phyloP scores from a whole-genome alignment of 2,329 filamentous ascomycete species.

The Bisporella sp. region DNA sequence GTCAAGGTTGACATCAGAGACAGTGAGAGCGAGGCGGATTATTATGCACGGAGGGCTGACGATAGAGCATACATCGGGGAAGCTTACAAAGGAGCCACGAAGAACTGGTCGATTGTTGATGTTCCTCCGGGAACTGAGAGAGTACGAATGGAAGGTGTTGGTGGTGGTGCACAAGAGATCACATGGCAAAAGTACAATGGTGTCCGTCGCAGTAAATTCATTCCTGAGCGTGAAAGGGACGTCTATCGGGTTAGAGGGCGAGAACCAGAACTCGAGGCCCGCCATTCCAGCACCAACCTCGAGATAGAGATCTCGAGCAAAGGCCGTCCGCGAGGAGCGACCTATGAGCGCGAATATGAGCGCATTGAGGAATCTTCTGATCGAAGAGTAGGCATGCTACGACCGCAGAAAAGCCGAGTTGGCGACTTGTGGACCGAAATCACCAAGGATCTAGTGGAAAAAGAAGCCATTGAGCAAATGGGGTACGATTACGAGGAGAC shows the following conservation, averaged over 20 bases:
- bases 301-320: constrained; percentile 24
- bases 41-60: constrained; percentile 60
- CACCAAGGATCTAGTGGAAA: constrained; percentile 82
- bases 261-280: constrained; percentile 2
- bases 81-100: constrained; percentile 65
- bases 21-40: constrained; percentile 46
- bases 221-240: constrained; percentile 62
- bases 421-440: constrained; percentile 91
- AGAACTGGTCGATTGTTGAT: constrained; percentile 76
- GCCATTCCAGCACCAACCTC: constrained; percentile 11
- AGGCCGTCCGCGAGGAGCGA: constrained; percentile 8
- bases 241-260: constrained; percentile 13
- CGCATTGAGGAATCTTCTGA: constrained; percentile 46
- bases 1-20: constrained; percentile 23
- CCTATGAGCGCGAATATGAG: constrained; percentile 32
- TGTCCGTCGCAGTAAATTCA: constrained; percentile 66
- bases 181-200: constrained; percentile 77
- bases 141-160: constrained; percentile 74
- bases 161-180: constrained; percentile 68
- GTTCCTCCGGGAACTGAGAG: constrained; percentile 77
- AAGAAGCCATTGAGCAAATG: constrained; percentile 76
- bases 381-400: constrained; percentile 31
- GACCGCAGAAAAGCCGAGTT: constrained; percentile 19
- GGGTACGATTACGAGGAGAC: constrained; percentile 91
- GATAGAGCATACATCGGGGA: constrained; percentile 67